phyloP scores from a whole-genome alignment of 768 basidiomycete species.

The Crucibulum laeve region DNA sequence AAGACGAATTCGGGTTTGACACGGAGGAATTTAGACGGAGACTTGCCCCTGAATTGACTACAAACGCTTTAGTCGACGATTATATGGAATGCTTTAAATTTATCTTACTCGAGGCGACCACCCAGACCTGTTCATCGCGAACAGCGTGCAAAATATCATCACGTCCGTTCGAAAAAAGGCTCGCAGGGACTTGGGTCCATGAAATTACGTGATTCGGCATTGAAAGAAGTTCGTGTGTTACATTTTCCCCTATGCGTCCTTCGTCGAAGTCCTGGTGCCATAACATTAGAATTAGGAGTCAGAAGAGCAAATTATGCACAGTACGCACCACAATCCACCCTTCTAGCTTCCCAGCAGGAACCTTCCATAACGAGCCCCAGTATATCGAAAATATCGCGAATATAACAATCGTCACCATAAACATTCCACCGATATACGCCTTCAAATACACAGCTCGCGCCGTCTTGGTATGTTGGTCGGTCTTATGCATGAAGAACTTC shows the following conservation, averaged over 20 bases:
- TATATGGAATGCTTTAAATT: not conserved
- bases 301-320: not conserved
- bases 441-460: too few species aligned
- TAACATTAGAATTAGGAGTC: not conserved
- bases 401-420: slow-evolving; percentile 33
- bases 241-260: slow-evolving; percentile 37
- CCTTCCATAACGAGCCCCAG: slow-evolving; percentile 45
- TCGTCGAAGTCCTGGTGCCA: slow-evolving; percentile 53
- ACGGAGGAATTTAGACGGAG: slow-evolving; percentile 31
- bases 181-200: slow-evolving; percentile 35
- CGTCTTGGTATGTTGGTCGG: slow-evolving; percentile 99
- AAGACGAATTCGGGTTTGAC: slow-evolving; percentile 30
- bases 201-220: slow-evolving; percentile 27
- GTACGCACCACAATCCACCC: slow-evolving; percentile 47
- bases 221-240: slow-evolving; percentile 28
- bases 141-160: slow-evolving; percentile 37
- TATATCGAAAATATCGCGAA: slow-evolving; percentile 44
- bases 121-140: slow-evolving; percentile 47
- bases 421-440: too few species aligned
- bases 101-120: slow-evolving; percentile 41
- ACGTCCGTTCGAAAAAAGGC: slow-evolving; percentile 36
- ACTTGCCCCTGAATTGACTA: slow-evolving; percentile 39
- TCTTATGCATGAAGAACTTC: slow-evolving; percentile 86
- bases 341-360: slow-evolving; percentile 32
- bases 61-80: not conserved